Conservation (phyloP, 2,329 filamentous ascomycete genomes). For the Trichoderma sp. region DNA sequence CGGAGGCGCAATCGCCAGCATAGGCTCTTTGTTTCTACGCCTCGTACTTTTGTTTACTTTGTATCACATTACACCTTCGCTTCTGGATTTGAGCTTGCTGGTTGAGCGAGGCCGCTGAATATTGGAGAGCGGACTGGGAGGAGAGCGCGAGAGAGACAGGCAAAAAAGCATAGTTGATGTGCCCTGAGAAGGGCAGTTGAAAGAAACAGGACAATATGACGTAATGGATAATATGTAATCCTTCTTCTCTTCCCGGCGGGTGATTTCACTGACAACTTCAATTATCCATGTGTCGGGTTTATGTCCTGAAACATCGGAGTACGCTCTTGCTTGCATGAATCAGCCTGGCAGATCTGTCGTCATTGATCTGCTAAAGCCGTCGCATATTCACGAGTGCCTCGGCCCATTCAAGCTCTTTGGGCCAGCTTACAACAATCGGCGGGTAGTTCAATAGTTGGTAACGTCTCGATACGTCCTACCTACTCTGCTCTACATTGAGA, state of each 20-base stretch:
- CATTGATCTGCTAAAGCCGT: not conserved
- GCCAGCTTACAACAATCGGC: not conserved
- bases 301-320: not conserved
- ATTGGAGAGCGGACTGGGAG: constrained; percentile 1
- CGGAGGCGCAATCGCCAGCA: constrained; percentile 34
- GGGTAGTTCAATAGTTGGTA: too few relatives aligned
- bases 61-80: constrained; percentile 27
- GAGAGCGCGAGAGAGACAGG: not conserved
- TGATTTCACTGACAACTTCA: not conserved
- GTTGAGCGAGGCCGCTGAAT: constrained; percentile 18
- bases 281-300: not conserved
- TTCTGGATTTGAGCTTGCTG: constrained; percentile 28
- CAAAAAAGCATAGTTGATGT: constrained; percentile 21
- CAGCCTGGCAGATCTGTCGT: constrained; percentile 9
- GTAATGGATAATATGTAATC: constrained; percentile 24
- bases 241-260: not conserved
- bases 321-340: not conserved
- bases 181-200: constrained; percentile 9
- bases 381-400: not conserved
- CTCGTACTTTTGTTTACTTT: constrained; percentile 28
- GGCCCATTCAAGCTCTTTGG: not conserved
- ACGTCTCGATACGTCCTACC: too few relatives aligned
- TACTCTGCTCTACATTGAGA: not conserved
- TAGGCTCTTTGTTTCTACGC: constrained; percentile 32
- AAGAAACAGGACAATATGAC: constrained; percentile 21